Evolutionary conservation across 352 stramenopile genomes (phyloP).

Genomic region (Elongisporangium senticosum): DNA sequence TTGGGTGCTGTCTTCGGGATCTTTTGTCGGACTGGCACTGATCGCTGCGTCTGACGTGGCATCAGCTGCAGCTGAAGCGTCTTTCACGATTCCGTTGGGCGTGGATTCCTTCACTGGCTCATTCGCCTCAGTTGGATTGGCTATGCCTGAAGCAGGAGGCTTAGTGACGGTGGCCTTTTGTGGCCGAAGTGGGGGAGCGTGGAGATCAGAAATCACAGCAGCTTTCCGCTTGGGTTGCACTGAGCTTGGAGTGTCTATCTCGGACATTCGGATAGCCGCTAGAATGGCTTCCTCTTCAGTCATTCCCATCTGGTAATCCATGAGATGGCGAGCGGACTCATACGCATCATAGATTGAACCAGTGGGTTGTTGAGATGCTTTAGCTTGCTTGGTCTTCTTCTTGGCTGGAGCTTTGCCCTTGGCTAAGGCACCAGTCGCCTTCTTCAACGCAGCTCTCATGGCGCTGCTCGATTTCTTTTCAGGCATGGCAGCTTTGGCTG

Average conservation of each 20-base stretch:
- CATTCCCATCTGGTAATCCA: conserved; percentile 25
- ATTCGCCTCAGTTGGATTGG: neutral
- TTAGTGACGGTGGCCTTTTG: neutral
- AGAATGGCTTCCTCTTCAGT: conserved; percentile 26
- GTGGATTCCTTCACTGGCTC: neutral
- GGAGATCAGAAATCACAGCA: neutral
- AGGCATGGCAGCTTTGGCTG: neutral
- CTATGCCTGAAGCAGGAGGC: neutral
- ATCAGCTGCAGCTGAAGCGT: neutral
- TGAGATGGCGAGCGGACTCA: conserved; percentile 9
- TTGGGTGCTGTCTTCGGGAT: neutral
- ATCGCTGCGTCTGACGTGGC: neutral
- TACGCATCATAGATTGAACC: neutral
- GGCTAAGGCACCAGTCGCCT: neutral
- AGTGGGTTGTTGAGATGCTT: neutral
- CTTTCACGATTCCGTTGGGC: neutral
- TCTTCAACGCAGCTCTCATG: conserved; percentile 2
- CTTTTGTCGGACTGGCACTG: neutral
- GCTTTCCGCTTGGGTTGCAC: conserved; percentile 6
- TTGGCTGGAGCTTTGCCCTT: conserved; percentile 7
- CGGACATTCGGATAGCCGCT: conserved; percentile 25
- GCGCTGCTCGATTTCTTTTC: neutral
- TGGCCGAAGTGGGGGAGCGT: neutral
- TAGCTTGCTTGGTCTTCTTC: conserved; percentile 6
- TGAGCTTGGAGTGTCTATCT: conserved; percentile 12